Evolutionary conservation across 2,329 filamentous ascomycete genomes (phyloP), one percentile per base, ranked within the genome.

Genomic region (Domatiomyces catenatus): DNA sequence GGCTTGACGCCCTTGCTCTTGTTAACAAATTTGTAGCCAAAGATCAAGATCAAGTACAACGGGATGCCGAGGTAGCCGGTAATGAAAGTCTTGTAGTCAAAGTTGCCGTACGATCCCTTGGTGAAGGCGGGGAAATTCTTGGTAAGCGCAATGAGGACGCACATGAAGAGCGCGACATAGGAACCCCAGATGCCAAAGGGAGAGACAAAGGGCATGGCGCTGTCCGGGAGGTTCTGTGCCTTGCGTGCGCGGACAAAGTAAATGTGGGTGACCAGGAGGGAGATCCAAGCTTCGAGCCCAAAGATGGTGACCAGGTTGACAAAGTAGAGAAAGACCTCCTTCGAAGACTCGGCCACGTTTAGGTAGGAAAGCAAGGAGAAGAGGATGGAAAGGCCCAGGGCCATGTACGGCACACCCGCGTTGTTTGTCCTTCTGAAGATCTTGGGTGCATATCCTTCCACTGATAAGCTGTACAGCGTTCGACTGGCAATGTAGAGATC

Each of bases 111-210:
- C 15, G 32, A 22, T 59, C 64, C 50, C 43, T 64, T 66, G 2
- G 78, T 71, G 66, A 92, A 92, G 52, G 83, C 81, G 50, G 77
- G 73, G 67, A 80, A 92, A 72, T 87, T 89, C 75, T 92, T 93
- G 62, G 86, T 90, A 48, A 93, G 63, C 1, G 83, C 77, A 54
- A 92, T 84, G 32, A 92, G 63, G 61, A 75, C 73, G 67, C 83
- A 87, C 68, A 87, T 81, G 61, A 72, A 69, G 1, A 92, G 72
- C 0, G 83, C 83, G 52, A 71, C 69, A 62, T 79, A 79, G 0
- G 81, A 86, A 8, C 86, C 86, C 54, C 64, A 75, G 39, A 79
- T 67, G n/a, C 86, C 84, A 15, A 89, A 73, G 0, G 86, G 86
- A 0, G 85, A 82, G 15, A 73, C 73, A 63, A 82, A 88, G 1